Conservation (phyloP, 2,329 filamentous ascomycete species). For the Grosmannia huntii region DNA sequence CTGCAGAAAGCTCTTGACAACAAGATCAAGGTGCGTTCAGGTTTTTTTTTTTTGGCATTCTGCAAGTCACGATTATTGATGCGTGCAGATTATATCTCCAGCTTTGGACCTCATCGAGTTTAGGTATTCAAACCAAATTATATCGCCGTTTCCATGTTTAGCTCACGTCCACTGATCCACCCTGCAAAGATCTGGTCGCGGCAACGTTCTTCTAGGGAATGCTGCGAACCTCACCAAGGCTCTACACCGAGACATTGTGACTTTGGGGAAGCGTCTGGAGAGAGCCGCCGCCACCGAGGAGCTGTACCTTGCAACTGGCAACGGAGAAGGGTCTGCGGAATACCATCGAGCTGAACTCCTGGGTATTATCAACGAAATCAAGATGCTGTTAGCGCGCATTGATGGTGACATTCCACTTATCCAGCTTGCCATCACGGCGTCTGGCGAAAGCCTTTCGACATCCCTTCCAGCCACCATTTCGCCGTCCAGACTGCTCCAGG, state of each 20-base stretch:
- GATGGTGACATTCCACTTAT: constrained; percentile 86
- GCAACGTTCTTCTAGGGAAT: constrained; percentile 58
- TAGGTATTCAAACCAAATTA: constrained; percentile 43
- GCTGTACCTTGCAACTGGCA: constrained; percentile 27
- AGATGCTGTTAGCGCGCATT: constrained; percentile 60
- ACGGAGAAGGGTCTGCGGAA: constrained; percentile 34
- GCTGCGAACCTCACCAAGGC: constrained; percentile 73
- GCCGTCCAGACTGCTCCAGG: constrained; percentile 79
- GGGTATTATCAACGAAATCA: constrained; percentile 62
- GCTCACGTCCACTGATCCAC: background rate
- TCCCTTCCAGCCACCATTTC: constrained; percentile 73
- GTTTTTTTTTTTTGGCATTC: background rate
- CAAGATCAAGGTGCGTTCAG: constrained; percentile 59
- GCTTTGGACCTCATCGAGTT: constrained; percentile 88
- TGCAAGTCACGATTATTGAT: background rate
- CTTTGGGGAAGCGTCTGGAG: constrained; percentile 62
- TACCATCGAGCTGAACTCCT: constrained; percentile 53
- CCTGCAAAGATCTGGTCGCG: constrained; percentile 31
- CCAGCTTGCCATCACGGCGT: constrained; percentile 87
- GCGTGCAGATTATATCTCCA: constrained; percentile 65
- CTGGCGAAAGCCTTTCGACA: constrained; percentile 74
- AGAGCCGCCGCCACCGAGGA: constrained; percentile 55
- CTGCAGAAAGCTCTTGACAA: constrained; percentile 65
- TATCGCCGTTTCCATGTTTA: background rate
- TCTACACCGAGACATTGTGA: constrained; percentile 71